Base-by-base conservation (phyloP, 148 eudicot genomes). In the Chenopodium suecicum region DNA sequence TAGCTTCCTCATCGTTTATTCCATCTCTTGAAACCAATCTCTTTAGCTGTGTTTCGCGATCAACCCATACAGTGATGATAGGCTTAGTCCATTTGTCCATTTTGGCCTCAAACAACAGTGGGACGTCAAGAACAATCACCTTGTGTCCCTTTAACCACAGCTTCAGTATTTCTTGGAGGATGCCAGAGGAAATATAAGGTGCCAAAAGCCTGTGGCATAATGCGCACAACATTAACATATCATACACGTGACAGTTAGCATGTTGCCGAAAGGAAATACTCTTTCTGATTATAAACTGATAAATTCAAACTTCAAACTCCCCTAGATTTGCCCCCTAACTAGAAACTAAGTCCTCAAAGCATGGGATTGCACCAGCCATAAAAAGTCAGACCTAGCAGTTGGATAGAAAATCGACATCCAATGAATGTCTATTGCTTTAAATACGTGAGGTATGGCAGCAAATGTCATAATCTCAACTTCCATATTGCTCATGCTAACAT, bases 1-100 rank as follows among this genome's bases (percentile, higher is more conserved):
- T 69, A 60, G 98, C 97, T 75, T 94, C 99, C 80, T 96, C 97
- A 0, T 80, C 86, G 5, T 90, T 80, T 76, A 92, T 84, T 65
- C 89, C 67, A 76, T 96, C 99, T 85, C 99, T 90, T 46, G 88
- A 90, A 88, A 91, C 88, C 23, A 96, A 90, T 58, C 99, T 85
- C 78, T 86, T 90, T 62, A 94, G 93, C 73, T 96, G 97, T 72
- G 97, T 96, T 82, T 92, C 90, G 16, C 88, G 89, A 83, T 96
- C 97, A 56, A 94, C 93, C 95, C 97, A 96, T 54, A 96, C 94
- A 78, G 94, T 92, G 69, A 96, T 85, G 44, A 87, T 86, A 23
- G 95, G 99, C 69, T 89, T 89, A 41, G 98, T 90, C 99, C 99
- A 96, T 79, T 85, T 92, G 83, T 92, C 97, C 87, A 96, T 90